These are phyloP conservation scores for Xylariaceae sp. DNA, from an alignment of 2,329 filamentous ascomycete genomes.

Conservation along the genomic window DNA sequence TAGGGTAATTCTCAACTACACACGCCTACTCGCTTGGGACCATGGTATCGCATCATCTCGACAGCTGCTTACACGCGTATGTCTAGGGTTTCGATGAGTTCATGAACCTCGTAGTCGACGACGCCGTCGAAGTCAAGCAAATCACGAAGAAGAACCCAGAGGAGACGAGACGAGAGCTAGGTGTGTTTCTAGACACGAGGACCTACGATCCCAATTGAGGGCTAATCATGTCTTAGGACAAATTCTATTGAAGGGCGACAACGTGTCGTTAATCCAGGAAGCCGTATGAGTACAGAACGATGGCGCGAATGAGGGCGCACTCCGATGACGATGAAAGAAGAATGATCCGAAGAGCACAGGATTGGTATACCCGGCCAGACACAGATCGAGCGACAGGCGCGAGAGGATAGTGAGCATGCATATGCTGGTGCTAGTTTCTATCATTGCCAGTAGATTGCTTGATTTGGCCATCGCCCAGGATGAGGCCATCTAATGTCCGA, in stretches of 20 bases:
- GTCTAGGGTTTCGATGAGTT: constrained; percentile 93
- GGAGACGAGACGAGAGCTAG: constrained; percentile 72
- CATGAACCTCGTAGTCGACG: constrained; percentile 97
- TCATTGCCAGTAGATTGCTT: constrained; percentile 34
- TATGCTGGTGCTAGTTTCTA: constrained; percentile 23
- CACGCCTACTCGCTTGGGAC: constrained; percentile 11
- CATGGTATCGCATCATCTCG: not conserved
- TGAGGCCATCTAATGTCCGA: constrained; percentile 71
- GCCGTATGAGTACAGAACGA: constrained; percentile 29
- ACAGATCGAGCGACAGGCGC: constrained; percentile 10
- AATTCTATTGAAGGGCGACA: constrained; percentile 63
- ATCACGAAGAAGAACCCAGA: constrained; percentile 71
- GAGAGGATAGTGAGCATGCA: constrained; percentile 15
- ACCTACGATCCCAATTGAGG: not conserved
- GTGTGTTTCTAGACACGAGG: constrained; percentile 43
- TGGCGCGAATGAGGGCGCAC: not conserved
- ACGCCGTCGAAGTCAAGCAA: constrained; percentile 86
- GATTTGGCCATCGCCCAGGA: constrained; percentile 64
- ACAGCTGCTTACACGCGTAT: not conserved
- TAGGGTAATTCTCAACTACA: constrained; percentile 53
- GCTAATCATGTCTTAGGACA: constrained; percentile 42
- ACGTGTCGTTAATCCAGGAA: constrained; percentile 57
- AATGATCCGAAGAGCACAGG: not conserved
- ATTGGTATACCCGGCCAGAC: not conserved
- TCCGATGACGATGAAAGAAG: constrained; percentile 21